Percentiles rank a stretch among this genome's conserved stretches.
These are phyloP conservation scores for Pseudogymnoascus sp. DNA, from an alignment of 2,329 filamentous ascomycete genomes.

Conservation along the genomic window DNA sequence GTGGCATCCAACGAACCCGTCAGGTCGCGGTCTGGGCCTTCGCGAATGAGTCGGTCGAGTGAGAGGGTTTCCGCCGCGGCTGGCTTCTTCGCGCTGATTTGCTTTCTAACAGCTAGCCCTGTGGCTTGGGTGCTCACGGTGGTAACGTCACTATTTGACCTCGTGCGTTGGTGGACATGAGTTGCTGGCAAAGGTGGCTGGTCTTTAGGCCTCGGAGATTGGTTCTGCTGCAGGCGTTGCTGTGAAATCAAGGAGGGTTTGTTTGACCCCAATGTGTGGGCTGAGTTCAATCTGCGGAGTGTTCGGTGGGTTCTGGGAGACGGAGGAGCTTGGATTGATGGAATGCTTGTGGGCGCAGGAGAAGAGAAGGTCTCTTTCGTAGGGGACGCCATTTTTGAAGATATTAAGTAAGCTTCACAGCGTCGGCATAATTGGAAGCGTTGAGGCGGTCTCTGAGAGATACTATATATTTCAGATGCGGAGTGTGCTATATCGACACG, in stretches of 20 bases:
- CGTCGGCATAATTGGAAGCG: conserved; percentile 4
- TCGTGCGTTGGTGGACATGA: conserved; percentile 39
- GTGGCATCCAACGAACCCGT: conserved; percentile 58
- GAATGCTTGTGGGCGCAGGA: conserved; percentile 28
- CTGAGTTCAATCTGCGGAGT: conserved; percentile 66
- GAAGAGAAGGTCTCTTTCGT: conserved; percentile 22
- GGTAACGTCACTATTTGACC: conserved; percentile 66
- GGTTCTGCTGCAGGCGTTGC: conserved; percentile 41
- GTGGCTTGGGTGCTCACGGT: conserved; percentile 30
- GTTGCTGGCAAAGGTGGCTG: conserved; percentile 23
- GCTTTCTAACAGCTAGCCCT: conserved; percentile 36
- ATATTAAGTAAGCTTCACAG: neutral
- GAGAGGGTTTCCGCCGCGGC: conserved; percentile 47
- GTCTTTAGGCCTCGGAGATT: conserved; percentile 14
- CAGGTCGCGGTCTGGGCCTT: conserved; percentile 65
- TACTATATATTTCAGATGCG: neutral
- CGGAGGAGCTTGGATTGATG: conserved; percentile 45
- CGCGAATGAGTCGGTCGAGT: conserved; percentile 68
- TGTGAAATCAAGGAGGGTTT: conserved; percentile 52
- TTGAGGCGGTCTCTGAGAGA: neutral
- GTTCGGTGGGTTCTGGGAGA: conserved; percentile 58
- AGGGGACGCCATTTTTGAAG: conserved; percentile 16
- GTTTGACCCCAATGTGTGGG: conserved; percentile 55
- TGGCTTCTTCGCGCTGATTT: conserved; percentile 37
- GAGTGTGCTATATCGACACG: neutral